Percentiles rank a stretch among this genome's conserved stretches.
phyloP scores from a whole-genome alignment of 2,329 filamentous ascomycete genomes.

The Esteya vermicola region DNA sequence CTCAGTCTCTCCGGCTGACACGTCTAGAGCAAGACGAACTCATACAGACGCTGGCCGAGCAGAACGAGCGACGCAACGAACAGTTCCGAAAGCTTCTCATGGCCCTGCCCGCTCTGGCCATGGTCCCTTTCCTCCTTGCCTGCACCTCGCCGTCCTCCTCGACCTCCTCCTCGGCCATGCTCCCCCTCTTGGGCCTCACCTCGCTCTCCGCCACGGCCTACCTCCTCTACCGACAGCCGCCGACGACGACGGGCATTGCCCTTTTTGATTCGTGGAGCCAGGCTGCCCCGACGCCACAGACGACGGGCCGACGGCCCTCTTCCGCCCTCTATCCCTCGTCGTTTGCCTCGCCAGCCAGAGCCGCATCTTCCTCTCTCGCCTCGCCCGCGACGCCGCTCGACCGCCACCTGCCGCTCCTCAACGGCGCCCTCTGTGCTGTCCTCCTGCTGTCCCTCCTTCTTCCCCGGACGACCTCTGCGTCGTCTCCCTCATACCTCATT shows the following conservation, averaged over 20 bases:
- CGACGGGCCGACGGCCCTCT: constrained; percentile 10
- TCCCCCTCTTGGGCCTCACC: constrained; percentile 43
- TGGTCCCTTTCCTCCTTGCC: constrained; percentile 18
- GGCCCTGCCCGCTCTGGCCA: constrained; percentile 24
- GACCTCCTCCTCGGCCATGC: constrained; percentile 18
- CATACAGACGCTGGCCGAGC: constrained; percentile 36
- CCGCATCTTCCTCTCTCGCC: no score
- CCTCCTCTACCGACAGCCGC: constrained; percentile 40
- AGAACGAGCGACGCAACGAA: constrained; percentile 44
- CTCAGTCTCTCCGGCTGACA: not conserved
- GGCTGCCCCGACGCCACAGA: constrained; percentile 13
- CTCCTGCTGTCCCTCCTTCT: constrained; percentile 28
- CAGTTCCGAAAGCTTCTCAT: constrained; percentile 43
- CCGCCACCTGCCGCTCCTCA: constrained; percentile 44
- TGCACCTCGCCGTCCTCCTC: constrained; percentile 14
- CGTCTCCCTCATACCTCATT: constrained; percentile 9
- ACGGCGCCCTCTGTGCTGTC: constrained; percentile 39
- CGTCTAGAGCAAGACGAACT: constrained; percentile 48
- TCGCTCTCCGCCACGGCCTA: constrained; percentile 50
- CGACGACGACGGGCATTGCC: constrained; percentile 37
- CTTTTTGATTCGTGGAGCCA: constrained; percentile 30
- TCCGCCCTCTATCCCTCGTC: no score
- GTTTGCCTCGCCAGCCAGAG: no score
- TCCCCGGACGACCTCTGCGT: constrained; percentile 13
- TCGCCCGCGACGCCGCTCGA: constrained; percentile 30